Evolutionary conservation across 2,329 filamentous ascomycete genomes (phyloP).

Genomic region (Thelonectria blattea): DNA sequence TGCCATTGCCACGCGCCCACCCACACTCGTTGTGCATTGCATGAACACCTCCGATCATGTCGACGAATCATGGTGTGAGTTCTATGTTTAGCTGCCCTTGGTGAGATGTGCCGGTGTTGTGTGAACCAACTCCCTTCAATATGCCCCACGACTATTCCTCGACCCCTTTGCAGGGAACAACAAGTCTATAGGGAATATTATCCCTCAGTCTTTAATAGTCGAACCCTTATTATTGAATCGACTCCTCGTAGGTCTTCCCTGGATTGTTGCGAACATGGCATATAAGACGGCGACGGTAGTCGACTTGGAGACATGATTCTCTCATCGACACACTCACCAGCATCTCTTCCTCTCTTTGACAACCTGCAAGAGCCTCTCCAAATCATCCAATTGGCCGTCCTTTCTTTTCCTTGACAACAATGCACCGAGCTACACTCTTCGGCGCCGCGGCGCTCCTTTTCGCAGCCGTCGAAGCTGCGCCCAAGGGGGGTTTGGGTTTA

Average conservation of each 20-base stretch:
- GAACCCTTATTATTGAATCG: constrained; percentile 23
- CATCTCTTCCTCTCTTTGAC: constrained; percentile 20
- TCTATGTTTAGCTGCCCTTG: constrained; percentile 13
- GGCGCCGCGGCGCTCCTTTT: constrained; percentile 37
- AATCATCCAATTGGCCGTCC: constrained; percentile 21
- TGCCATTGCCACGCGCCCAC: background rate
- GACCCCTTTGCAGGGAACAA: constrained; percentile 5
- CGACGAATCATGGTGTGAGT: constrained; percentile 4
- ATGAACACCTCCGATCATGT: background rate
- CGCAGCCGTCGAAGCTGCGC: constrained; percentile 35
- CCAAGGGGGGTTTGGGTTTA: constrained; percentile 24
- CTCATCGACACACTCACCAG: constrained; percentile 31
- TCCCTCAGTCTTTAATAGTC: constrained; percentile 30
- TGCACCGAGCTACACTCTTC: constrained; percentile 35
- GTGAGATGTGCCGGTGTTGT: background rate
- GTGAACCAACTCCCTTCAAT: constrained; percentile 19
- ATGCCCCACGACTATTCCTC: constrained; percentile 1
- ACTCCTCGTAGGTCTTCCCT: constrained; percentile 25
- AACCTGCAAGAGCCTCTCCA: constrained; percentile 19
- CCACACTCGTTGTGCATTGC: constrained; percentile 9
- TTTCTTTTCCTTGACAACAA: constrained; percentile 13
- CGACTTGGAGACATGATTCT: constrained; percentile 13
- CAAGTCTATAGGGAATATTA: constrained; percentile 11
- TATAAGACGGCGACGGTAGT: constrained; percentile 28
- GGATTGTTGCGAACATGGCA: constrained; percentile 28